Percentiles rank a stretch among this genome's conserved stretches.
Conservation (phyloP, 2,329 filamentous ascomycete species). For the Talaromyces funiculosus region DNA sequence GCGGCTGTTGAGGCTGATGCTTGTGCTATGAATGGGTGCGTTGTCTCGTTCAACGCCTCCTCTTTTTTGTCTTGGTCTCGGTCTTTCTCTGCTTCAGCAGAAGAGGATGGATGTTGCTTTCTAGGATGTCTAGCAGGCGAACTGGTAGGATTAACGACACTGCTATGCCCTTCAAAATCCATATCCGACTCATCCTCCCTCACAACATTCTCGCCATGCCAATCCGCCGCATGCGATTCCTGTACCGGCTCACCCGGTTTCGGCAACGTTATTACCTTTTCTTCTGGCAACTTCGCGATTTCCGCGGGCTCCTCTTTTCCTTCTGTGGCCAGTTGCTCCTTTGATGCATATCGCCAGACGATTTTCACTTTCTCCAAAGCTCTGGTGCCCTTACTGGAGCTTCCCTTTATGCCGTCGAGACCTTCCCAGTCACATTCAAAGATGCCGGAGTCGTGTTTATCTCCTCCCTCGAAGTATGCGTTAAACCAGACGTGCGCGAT, state of each 20-base stretch:
- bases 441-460: constrained; percentile 62
- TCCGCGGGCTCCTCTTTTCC: constrained; percentile 15
- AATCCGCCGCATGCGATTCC: constrained; percentile 66
- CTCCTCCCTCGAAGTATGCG: constrained; percentile 80
- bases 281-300: constrained; percentile 19
- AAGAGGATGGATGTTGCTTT: background rate
- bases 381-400: constrained; percentile 70
- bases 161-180: constrained; percentile 16
- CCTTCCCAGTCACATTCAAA: constrained; percentile 68
- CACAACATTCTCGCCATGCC: constrained; percentile 55
- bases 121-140: background rate
- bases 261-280: constrained; percentile 58
- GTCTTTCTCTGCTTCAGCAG: background rate
- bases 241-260: constrained; percentile 61
- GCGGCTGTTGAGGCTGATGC: constrained; percentile 16
- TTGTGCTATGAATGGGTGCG: constrained; percentile 13
- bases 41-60: constrained; percentile 4
- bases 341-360: constrained; percentile 62
- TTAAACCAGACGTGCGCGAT: constrained; percentile 98
- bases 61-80: constrained; percentile 16
- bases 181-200: constrained; percentile 9
- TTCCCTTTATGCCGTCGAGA: constrained; percentile 95
- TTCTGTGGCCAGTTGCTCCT: constrained; percentile 14
- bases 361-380: constrained; percentile 79
- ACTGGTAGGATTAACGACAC: background rate